Base-by-base conservation (phyloP, 192 early-diverging fungal species). In the Coemansia sp. region DNA sequence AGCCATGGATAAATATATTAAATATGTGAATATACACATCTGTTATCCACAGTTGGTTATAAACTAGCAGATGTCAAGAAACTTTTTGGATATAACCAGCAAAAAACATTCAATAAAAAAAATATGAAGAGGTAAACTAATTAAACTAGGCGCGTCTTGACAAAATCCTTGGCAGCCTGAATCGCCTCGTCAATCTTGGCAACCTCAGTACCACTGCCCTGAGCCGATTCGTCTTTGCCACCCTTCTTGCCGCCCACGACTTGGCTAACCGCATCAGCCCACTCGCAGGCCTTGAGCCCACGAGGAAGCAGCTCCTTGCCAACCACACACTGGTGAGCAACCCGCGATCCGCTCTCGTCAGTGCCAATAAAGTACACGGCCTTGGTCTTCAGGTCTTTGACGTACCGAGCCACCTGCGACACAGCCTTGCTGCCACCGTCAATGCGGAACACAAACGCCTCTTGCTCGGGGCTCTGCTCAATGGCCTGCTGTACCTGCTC, bases 201-300 rank as follows among this genome's bases (percentile, higher is more conserved):
- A 14, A 86, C 59, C 25, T 90, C 83, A 43, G 85, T 79, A 31
- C 94, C 97, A 57, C 89, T 88, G 16, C 97, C 97, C 64, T 94
- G 94, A 29, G 97, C 97, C 62, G 92, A 69, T 55, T 94, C 94
- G 49, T 94, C 93, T 66, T 95, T 97, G 54, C 97, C 97, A 37
- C 97, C 97, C 61, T 88, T 89, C 80, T 93, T 94, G 61, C 97
- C 97, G 26, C 92, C 93, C 52, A 99, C 83, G 25, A 87, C 84
- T 57, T 88, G 82, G 23, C 86, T 71, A n/a, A 97, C 93, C 27
- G 87, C 89, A 19, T 85, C 83, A 16, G 94, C 92, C 97, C 97
- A 99, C 21, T 92, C 94, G 49, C 82, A 86, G 29, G 95, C 97
- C 83, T 91, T 94, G 57, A 99, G 79, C 2, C 93, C 93, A 64